These are phyloP conservation scores for Verticillium albo-atrum DNA, from an alignment of 2,329 filamentous ascomycete genomes.

Conservation along the genomic window DNA sequence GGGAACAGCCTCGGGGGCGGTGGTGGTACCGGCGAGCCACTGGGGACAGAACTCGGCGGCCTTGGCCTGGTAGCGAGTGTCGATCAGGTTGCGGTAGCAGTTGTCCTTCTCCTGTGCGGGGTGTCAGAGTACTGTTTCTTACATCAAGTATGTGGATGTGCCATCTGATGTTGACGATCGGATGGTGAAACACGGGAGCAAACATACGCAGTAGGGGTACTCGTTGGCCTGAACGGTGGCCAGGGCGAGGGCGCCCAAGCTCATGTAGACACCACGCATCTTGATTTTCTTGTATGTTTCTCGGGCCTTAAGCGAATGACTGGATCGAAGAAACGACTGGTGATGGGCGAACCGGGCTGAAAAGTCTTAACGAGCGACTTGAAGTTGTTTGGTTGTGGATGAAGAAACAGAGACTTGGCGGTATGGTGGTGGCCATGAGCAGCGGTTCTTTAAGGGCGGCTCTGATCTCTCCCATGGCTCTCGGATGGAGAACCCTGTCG, in stretches of 20 bases:
- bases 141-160: neutral
- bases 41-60: constrained; percentile 24
- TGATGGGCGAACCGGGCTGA: neutral
- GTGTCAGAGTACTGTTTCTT: neutral
- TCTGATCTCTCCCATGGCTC: neutral
- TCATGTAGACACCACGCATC: neutral
- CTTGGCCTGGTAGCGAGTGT: constrained; percentile 21
- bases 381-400: neutral
- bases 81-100: constrained; percentile 29
- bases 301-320: neutral
- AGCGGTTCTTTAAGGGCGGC: neutral
- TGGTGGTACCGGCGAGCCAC: constrained; percentile 23
- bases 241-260: neutral
- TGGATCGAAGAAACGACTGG: neutral
- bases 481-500: neutral
- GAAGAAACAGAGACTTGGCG: neutral
- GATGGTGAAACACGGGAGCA: neutral
- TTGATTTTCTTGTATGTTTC: neutral
- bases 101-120: constrained; percentile 17
- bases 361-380: neutral
- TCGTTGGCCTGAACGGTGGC: constrained; percentile 1
- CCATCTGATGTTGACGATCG: neutral
- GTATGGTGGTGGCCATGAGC: neutral
- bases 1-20: constrained; percentile 20
- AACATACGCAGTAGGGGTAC: constrained; percentile 4